These are phyloP conservation scores for Platanthera zijinensis DNA, from an alignment of 106 monocot genomes.

Conservation along the genomic window DNA sequence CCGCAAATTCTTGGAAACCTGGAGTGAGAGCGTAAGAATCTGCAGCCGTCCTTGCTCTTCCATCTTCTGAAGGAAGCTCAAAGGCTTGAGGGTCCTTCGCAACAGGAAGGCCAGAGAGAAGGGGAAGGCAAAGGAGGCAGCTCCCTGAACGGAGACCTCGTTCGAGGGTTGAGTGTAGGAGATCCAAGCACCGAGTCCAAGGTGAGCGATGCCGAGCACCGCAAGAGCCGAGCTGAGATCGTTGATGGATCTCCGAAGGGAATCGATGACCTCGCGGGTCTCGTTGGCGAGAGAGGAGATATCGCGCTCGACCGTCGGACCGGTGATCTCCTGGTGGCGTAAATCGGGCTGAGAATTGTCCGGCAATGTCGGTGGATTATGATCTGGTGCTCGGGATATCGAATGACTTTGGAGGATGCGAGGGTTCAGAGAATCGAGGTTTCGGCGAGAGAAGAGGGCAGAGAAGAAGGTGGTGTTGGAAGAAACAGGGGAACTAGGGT, in stretches of 20 bases:
- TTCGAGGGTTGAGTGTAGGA: conserved; percentile 23
- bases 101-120: conserved; percentile 65
- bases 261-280: conserved; percentile 58
- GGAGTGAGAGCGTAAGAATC: conserved; percentile 72
- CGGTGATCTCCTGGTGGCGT: conserved; percentile 80
- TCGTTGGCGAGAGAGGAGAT: conserved; percentile 79
- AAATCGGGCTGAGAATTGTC: conserved; percentile 17
- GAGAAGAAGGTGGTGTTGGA: not conserved
- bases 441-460: not conserved
- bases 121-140: conserved; percentile 67
- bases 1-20: conserved; percentile 53
- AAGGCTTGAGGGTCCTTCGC: conserved; percentile 61
- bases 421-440: not conserved
- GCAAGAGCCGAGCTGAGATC: conserved; percentile 61
- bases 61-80: conserved; percentile 82
- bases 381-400: not conserved
- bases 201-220: conserved; percentile 60
- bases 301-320: conserved; percentile 92
- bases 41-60: conserved; percentile 87
- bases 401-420: not conserved
- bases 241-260: conserved; percentile 46
- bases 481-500: not conserved
- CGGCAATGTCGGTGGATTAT: conserved; percentile 5
- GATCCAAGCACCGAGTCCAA: conserved; percentile 71
- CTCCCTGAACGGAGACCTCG: conserved; percentile 43